Base-by-base conservation (phyloP, 768 basidiomycete species). In the Boletales sp. region DNA sequence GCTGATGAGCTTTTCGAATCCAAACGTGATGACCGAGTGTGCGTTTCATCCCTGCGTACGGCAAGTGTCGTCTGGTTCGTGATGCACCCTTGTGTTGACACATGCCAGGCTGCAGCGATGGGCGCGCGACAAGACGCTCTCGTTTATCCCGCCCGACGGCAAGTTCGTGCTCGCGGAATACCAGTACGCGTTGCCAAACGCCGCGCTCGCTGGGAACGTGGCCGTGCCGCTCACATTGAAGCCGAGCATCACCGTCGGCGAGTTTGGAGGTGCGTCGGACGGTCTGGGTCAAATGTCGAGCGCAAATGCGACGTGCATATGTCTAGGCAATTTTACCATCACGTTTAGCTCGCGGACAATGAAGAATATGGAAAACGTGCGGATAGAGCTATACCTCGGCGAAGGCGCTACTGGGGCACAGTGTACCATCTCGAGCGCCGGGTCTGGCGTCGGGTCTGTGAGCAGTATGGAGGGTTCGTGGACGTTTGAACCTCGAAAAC, bases 131-230 rank as follows among this genome's bases (percentile, higher is more conserved):
- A 86, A 81, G 59, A 69, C 76, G 1, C 71, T 97, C 37, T 95
- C 94, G 2, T 97, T 97, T 64, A 81, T 97, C 18, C 94, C 94
- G 7, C 94, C 94, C 5, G 94, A 97, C 59, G 94, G 94, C 4
- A 80, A 80, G 45, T 97, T 96, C 70, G 78, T 78, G 8, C 74
- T 96, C 17, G 80, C 86, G 62, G 88, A 93, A 56, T 97, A 96
- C 62, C 86, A 87, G 25, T 87, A 83, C 63, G 66, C 73, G 10
- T 72, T 78, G 38, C 70, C 66, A n/a, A 56, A 62, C 17, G 48
- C 50, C 42, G 53, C 57, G 48, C 37, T 68, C 18, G 74, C 71
- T 43, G 77, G 79, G 33, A 73, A 71, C 37, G 71, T 81, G n/a
- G 73, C 81, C 10, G 60, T 82, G 33, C 76, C 81, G 17, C 71